Conservation (phyloP, 2,329 filamentous ascomycete species). For the Stemphylium lycopersici region DNA sequence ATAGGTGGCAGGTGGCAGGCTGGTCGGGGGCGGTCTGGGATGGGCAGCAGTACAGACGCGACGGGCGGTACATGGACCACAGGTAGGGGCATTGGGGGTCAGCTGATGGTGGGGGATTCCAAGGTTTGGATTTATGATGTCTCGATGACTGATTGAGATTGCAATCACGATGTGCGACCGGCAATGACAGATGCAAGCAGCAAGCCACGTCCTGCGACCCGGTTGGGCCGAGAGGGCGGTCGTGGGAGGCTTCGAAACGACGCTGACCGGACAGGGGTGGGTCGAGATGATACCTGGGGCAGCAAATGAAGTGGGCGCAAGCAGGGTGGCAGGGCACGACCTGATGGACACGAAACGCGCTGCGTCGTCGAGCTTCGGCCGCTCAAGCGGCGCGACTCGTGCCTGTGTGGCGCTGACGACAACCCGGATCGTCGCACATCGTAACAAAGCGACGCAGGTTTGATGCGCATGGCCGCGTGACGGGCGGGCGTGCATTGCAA, state of each 20-base stretch:
- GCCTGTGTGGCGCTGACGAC: constrained; percentile 58
- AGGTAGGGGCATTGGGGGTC: constrained; percentile 14
- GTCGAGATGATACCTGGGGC: constrained; percentile 30
- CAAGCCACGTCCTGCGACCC: constrained; percentile 28
- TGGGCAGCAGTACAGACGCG: constrained; percentile 28
- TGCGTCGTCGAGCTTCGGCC: constrained; percentile 29
- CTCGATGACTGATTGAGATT: constrained; percentile 25
- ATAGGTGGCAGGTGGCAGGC: constrained; percentile 12
- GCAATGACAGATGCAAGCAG: constrained; percentile 19
- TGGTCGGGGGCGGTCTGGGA: constrained; percentile 6
- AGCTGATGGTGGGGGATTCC: constrained; percentile 34
- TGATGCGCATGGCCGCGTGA: constrained; percentile 26
- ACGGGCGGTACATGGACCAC: constrained; percentile 11
- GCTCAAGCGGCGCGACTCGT: constrained; percentile 72
- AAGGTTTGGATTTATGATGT: constrained; percentile 12
- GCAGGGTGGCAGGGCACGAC: constrained; percentile 17
- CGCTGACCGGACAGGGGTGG: constrained; percentile 29
- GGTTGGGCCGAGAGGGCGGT: constrained; percentile 29
- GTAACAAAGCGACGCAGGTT: constrained; percentile 25
- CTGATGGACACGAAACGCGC: constrained; percentile 35
- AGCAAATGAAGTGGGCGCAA: constrained; percentile 39
- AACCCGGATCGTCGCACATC: constrained; percentile 27
- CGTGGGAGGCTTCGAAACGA: constrained; percentile 26
- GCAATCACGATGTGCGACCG: constrained; percentile 17
- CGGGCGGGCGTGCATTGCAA: constrained; percentile 10